Base-by-base conservation (phyloP, 208 protist species). In the Herpetomonas samuelpessoai region DNA sequence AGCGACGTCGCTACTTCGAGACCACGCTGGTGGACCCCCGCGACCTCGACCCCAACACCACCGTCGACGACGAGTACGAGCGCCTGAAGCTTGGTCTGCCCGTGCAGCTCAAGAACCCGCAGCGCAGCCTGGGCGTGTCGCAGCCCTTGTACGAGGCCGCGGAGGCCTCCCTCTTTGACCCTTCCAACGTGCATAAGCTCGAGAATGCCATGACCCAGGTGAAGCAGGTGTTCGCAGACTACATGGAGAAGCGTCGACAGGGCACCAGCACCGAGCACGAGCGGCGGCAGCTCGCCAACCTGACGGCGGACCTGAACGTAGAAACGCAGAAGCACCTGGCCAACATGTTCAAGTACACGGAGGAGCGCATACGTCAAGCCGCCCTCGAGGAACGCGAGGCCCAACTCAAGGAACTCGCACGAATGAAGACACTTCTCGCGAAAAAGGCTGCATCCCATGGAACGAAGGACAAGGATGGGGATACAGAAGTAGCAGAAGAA, bases 141-240 rank as follows among this genome's bases (percentile, higher is more conserved):
- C 80, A 93, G 62, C 83, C 87, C 2, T 75, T 90, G 27, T 88
- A 87, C 52, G 88, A 91, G 0, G 41, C 71, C 22, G 83, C 68
- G 18, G 88, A 94, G 27, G 82, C 81, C 19, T 74, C 62, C 19
- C 63, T 90, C 19, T 94, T 94, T 51, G 73, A 92, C 62, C 84
- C 84, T 2, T 71, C 69, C 21, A 84, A 91, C 21, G 79, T 77
- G 22, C 64, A 91, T 35, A 57, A 69, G 29, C 65, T 94, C 26
- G 84, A 92, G 54, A 81, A 94, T 57, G 76, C 83, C 45, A 91
- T 92, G 88, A 78, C 68, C 46, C 67, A 91, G 30, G 62, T 92
- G 18, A 94, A 94, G 63, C 88, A 94, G 69, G 71, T 92, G 24
- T 94, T 92, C 59, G 73, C 79, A n/a, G 88, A 94, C 60, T 94